phyloP scores from a whole-genome alignment of 768 basidiomycete genomes.

The Tulasnella sp. region DNA sequence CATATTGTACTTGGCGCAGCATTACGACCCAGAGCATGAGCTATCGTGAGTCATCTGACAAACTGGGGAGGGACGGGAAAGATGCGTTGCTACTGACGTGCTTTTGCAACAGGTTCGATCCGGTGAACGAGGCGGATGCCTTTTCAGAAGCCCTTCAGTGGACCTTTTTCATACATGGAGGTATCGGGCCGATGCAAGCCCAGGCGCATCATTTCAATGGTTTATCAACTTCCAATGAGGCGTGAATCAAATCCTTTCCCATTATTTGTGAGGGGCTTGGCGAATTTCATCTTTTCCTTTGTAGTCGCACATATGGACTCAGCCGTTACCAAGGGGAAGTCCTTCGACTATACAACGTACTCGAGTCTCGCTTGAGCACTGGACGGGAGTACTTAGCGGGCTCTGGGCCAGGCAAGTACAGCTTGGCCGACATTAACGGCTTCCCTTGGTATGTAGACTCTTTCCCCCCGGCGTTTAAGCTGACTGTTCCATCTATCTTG shows the following conservation, averaged over 20 bases:
- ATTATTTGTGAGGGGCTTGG: background rate
- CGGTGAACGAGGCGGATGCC: constrained; percentile 51
- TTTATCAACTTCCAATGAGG: background rate
- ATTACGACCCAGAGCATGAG: constrained; percentile 73
- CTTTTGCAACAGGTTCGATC: constrained; percentile 52
- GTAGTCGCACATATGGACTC: constrained; percentile 39
- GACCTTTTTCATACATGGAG: constrained; percentile 87
- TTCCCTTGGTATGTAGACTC: constrained; percentile 57
- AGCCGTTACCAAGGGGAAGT: constrained; percentile 80
- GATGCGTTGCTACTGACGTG: background rate
- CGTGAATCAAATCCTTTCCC: background rate
- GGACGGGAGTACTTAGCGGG: constrained; percentile 80
- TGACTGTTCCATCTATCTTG: background rate
- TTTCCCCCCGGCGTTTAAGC: no score
- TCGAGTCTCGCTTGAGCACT: constrained; percentile 67
- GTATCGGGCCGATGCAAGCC: constrained; percentile 47
- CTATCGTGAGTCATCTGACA: constrained; percentile 47
- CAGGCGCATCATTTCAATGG: constrained; percentile 42
- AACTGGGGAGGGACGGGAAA: no score
- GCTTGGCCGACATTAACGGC: constrained; percentile 73
- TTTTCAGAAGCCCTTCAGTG: constrained; percentile 79
- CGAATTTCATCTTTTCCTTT: background rate
- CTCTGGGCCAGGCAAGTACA: constrained; percentile 66
- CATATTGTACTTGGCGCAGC: constrained; percentile 72
- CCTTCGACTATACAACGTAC: constrained; percentile 76